phyloP scores from a whole-genome alignment of 176 grass and related monocot genomes.

The Elaeis guineensis region DNA sequence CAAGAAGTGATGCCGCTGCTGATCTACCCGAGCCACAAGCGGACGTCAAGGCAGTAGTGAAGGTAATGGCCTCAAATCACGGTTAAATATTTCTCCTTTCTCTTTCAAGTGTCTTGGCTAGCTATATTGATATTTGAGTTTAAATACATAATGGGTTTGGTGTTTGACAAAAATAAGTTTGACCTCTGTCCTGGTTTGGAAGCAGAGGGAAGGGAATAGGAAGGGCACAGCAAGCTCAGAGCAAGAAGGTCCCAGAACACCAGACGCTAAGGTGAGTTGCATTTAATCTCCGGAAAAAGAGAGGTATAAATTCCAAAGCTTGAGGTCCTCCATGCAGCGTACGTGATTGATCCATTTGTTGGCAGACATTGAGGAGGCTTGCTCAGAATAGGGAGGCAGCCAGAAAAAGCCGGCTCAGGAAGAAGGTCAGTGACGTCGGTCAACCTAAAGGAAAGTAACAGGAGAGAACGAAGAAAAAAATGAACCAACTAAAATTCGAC shows the following conservation, averaged over 20 bases:
- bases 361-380: conserved; percentile 75
- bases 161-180: too few species aligned
- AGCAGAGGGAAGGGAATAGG: conserved; percentile 68
- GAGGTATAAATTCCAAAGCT: too few species aligned
- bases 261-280: conserved; percentile 64
- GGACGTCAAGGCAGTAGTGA: conserved; percentile 53
- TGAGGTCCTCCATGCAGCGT: too few species aligned
- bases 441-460: conserved; percentile 3
- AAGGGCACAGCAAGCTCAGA: conserved; percentile 52
- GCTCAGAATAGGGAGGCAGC: conserved; percentile 96
- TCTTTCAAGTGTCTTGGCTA: background rate
- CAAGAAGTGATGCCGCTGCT: conserved; percentile 33
- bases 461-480: background rate
- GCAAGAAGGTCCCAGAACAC: conserved; percentile 41
- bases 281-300: too few species aligned
- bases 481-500: too few species aligned
- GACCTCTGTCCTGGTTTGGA: background rate
- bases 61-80: conserved; percentile 23
- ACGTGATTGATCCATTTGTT: conserved; percentile 1
- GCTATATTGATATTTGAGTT: too few species aligned
- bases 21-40: conserved; percentile 11
- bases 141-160: too few species aligned
- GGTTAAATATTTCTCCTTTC: background rate
- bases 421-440: conserved; percentile 49
- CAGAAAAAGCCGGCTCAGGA: conserved; percentile 84